These are phyloP conservation scores for Pestalotiopsis sp. DNA, from an alignment of 2,329 filamentous ascomycete species.

Conservation along the genomic window DNA sequence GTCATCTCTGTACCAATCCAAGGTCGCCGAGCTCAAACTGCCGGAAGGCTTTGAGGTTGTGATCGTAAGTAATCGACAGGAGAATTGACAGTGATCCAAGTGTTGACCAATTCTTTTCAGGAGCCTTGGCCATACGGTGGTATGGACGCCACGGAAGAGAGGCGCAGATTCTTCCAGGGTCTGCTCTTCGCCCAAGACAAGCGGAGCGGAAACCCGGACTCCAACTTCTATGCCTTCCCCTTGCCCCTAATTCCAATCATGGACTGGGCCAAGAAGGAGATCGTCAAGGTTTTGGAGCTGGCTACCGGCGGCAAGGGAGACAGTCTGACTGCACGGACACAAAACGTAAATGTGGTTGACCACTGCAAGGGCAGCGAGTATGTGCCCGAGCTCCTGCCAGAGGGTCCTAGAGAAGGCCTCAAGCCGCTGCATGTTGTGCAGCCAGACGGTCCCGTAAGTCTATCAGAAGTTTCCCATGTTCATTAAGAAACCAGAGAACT, in stretches of 20 bases:
- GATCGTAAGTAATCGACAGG: constrained; percentile 26
- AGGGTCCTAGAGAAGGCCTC: constrained; percentile 38
- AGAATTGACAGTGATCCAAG: neutral
- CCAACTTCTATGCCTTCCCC: constrained; percentile 66
- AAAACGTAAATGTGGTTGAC: constrained; percentile 1
- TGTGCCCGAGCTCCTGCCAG: constrained; percentile 7
- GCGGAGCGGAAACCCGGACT: constrained; percentile 49
- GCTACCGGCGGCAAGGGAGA: constrained; percentile 12
- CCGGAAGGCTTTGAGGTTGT: constrained; percentile 45
- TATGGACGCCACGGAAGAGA: constrained; percentile 39
- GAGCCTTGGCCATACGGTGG: constrained; percentile 71
- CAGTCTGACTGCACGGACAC: neutral
- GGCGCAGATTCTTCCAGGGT: constrained; percentile 50
- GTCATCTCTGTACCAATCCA: constrained; percentile 43
- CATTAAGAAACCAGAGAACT: neutral
- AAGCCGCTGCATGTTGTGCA: constrained; percentile 65
- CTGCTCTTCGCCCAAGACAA: constrained; percentile 50
- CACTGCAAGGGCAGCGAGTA: constrained; percentile 13
- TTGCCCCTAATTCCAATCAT: constrained; percentile 50
- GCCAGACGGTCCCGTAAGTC: constrained; percentile 59
- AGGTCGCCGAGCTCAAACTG: constrained; percentile 48
- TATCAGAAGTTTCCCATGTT: neutral
- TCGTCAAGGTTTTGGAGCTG: constrained; percentile 5
- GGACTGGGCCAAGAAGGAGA: constrained; percentile 7
- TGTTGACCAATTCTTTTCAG: neutral